phyloP scores from a whole-genome alignment of 1,284 basidiomycete species.

The Rhizoctonia solani region DNA sequence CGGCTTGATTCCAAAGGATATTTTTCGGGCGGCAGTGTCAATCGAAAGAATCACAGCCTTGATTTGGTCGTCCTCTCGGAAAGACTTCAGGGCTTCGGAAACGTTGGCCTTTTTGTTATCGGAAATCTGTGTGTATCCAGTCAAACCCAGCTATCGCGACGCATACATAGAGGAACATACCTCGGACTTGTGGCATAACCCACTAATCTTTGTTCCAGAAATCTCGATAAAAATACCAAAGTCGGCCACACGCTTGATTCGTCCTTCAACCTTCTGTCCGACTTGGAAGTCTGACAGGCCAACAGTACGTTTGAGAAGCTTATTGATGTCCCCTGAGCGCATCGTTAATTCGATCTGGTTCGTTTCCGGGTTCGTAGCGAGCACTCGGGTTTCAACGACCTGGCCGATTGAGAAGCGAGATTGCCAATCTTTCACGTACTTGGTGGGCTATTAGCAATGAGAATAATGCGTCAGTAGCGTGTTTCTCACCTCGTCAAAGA shows the following conservation, averaged over 20 bases:
- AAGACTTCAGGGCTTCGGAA: constrained; percentile 74
- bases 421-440: constrained; percentile 98
- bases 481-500: constrained; percentile 79
- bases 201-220: constrained; percentile 78
- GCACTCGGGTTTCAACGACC: constrained; percentile 82
- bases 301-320: constrained; percentile 51
- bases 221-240: constrained; percentile 94
- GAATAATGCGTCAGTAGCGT: not conserved
- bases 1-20: constrained; percentile 89
- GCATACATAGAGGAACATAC: constrained; percentile 48
- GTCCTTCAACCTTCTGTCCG: constrained; percentile 76
- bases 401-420: constrained; percentile 78
- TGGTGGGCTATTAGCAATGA: constrained; percentile 25
- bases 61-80: constrained; percentile 85
- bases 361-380: constrained; percentile 69
- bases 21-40: constrained; percentile 73
- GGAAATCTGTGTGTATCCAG: constrained; percentile 60
- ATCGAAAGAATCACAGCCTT: constrained; percentile 78
- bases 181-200: constrained; percentile 94
- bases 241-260: constrained; percentile 77
- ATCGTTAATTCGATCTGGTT: constrained; percentile 90
- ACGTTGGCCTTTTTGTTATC: constrained; percentile 84
- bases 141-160: constrained; percentile 37
- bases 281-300: constrained; percentile 64
- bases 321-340: constrained; percentile 59